Percentiles rank a stretch among this genome's conserved stretches.
Conservation (phyloP, 2,329 filamentous ascomycete species). For the Cordyceps javanica region DNA sequence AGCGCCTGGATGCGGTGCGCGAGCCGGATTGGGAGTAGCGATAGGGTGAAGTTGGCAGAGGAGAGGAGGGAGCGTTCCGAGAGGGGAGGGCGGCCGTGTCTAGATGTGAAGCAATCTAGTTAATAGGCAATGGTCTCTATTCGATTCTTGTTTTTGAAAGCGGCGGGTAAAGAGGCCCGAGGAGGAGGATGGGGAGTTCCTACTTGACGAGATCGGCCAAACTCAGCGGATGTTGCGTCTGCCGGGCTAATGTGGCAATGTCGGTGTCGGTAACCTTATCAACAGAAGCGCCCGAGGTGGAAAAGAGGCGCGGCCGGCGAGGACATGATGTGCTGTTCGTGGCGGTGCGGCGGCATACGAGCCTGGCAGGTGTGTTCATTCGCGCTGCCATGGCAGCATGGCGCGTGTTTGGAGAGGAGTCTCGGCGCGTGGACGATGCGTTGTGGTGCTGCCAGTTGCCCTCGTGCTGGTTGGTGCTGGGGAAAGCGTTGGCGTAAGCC, state of each 20-base stretch:
- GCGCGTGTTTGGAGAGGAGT: not conserved
- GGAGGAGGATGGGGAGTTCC: too few relatives aligned
- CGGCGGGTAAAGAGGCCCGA: too few relatives aligned
- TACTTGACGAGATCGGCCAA: slow-evolving; percentile 86
- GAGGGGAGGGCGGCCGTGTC: slow-evolving; percentile 76
- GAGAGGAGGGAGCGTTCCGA: slow-evolving; percentile 73
- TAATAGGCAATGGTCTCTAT: not conserved
- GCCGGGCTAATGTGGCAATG: slow-evolving; percentile 70
- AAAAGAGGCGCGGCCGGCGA: slow-evolving; percentile 8
- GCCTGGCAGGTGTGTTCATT: slow-evolving; percentile 13
- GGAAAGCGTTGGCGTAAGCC: too few relatives aligned
- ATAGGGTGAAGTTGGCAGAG: slow-evolving; percentile 93
- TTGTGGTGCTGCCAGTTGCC: not conserved
- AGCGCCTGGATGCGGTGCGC: slow-evolving; percentile 91
- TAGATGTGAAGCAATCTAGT: slow-evolving; percentile 21
- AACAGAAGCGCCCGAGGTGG: slow-evolving; percentile 12
- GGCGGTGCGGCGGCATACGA: slow-evolving; percentile 3
- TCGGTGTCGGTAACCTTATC: slow-evolving; percentile 60
- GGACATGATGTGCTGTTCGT: not conserved
- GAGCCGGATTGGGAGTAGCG: slow-evolving; percentile 82
- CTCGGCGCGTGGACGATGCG: not conserved
- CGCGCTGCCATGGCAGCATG: slow-evolving; percentile 19
- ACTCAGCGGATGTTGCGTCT: slow-evolving; percentile 73
- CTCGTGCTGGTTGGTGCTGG: too few relatives aligned
- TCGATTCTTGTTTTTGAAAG: slow-evolving; percentile 22